These are phyloP conservation scores for Groenewaldozyma tartarivorans DNA, from an alignment of 805 yeast species.

Conservation along the genomic window DNA sequence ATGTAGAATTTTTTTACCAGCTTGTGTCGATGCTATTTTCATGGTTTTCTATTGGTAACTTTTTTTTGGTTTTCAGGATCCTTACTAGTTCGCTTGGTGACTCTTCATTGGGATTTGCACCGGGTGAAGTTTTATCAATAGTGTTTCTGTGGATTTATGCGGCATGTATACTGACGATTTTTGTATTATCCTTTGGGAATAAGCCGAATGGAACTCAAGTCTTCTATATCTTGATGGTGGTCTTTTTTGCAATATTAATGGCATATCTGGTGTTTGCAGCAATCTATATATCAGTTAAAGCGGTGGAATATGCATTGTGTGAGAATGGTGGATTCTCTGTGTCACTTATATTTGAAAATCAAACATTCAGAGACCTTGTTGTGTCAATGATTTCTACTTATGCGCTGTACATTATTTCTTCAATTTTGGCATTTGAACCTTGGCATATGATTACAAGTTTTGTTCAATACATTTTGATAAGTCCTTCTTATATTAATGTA, in stretches of 20 bases:
- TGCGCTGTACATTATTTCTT: slow-evolving; percentile 66
- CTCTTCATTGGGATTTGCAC: slow-evolving; percentile 47
- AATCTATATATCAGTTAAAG: slow-evolving; percentile 63
- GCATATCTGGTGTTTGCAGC: slow-evolving; percentile 84
- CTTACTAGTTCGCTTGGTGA: slow-evolving; percentile 71
- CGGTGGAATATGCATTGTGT: slow-evolving; percentile 49
- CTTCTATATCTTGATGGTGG: slow-evolving; percentile 65
- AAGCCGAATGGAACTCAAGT: slow-evolving; percentile 83
- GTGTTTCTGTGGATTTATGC: slow-evolving; percentile 79
- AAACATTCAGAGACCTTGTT: slow-evolving; percentile 74
- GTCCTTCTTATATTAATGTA: slow-evolving; percentile 87
- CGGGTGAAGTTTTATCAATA: slow-evolving; percentile 70
- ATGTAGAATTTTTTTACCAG: slow-evolving; percentile 74
- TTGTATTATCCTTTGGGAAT: slow-evolving; percentile 86
- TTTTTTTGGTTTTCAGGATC: slow-evolving; percentile 81
- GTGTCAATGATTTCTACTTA: slow-evolving; percentile 84
- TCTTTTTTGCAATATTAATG: slow-evolving; percentile 82
- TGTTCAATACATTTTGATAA: slow-evolving; percentile 68
- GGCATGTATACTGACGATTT: slow-evolving; percentile 71
- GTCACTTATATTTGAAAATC: slow-evolving; percentile 46
- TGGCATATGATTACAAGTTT: slow-evolving; percentile 88
- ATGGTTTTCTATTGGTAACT: slow-evolving; percentile 89
- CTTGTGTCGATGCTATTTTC: slow-evolving; percentile 65
- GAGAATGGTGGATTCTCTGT: slow-evolving; percentile 33
- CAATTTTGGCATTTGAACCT: slow-evolving; percentile 79